A percentile compares a stretch with the other conserved stretches of the same genome.
Conservation (phyloP, 139 green algal species). For the Coelastrella sp. region DNA sequence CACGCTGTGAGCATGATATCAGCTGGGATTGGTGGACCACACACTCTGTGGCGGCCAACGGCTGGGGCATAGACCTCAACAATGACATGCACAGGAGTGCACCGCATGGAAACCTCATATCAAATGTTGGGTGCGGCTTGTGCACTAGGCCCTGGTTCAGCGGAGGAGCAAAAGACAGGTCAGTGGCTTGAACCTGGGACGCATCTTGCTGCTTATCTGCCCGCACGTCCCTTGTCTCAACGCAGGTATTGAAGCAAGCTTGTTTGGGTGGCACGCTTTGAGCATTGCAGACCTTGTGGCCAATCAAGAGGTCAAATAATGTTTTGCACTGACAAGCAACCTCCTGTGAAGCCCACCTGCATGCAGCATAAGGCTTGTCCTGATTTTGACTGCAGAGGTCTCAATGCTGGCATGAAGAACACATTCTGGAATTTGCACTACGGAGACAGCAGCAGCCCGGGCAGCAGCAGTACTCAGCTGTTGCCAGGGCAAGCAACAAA, state of each 20-base stretch:
- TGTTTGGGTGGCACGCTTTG: too few relatives aligned
- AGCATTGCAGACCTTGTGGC: too few relatives aligned
- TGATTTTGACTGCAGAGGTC: neutral
- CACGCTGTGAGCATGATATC: neutral
- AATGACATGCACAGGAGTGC: neutral
- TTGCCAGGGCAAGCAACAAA: neutral
- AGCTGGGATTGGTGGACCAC: neutral
- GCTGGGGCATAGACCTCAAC: neutral
- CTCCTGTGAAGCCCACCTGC: too few relatives aligned
- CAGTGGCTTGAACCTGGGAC: too few relatives aligned
- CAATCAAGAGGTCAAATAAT: too few relatives aligned
- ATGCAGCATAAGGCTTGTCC: too few relatives aligned
- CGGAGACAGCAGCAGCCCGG: neutral
- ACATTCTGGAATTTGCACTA: neutral
- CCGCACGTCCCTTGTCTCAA: too few relatives aligned
- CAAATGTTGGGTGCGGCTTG: neutral
- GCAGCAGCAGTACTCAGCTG: neutral
- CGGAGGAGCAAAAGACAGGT: neutral
- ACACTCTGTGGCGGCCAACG: neutral
- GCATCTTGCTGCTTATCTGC: too few relatives aligned
- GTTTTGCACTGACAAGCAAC: too few relatives aligned
- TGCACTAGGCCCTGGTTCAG: neutral
- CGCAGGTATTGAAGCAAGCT: too few relatives aligned
- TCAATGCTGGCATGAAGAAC: neutral
- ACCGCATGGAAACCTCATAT: neutral